Conservation (phyloP, 2,329 filamentous ascomycete genomes). For the Phyllosticta capitalensis region DNA sequence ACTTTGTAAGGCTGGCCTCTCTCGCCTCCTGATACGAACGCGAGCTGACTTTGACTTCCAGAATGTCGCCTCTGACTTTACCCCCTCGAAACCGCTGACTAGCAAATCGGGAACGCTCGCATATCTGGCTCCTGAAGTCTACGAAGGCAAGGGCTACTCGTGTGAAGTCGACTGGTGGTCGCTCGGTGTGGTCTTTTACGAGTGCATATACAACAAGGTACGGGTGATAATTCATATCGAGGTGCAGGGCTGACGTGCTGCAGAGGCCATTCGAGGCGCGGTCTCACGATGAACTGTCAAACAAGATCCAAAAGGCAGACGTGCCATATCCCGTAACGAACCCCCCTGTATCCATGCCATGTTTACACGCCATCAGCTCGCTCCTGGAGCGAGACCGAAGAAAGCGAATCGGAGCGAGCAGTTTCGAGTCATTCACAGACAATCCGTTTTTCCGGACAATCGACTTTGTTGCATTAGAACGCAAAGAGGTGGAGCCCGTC, state of each 20-base stretch:
- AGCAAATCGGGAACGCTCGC: constrained; percentile 96
- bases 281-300: constrained; percentile 69
- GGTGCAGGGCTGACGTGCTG: neutral
- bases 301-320: constrained; percentile 69
- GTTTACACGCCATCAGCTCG: constrained; percentile 78
- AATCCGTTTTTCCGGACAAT: constrained; percentile 83
- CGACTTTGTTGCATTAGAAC: constrained; percentile 75
- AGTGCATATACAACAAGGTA: constrained; percentile 98
- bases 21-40: neutral
- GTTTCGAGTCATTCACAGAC: constrained; percentile 74
- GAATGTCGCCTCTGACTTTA: constrained; percentile 95
- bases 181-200: constrained; percentile 93
- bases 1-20: constrained; percentile 63
- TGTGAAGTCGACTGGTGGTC: constrained; percentile 98
- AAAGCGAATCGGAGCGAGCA: constrained; percentile 70
- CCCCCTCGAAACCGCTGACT: constrained; percentile 70
- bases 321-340: constrained; percentile 88
- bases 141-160: constrained; percentile 79
- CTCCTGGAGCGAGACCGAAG: constrained; percentile 72
- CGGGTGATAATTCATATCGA: neutral
- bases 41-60: constrained; percentile 36
- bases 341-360: constrained; percentile 79
- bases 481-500: constrained; percentile 80
- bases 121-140: constrained; percentile 93
- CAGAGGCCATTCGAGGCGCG: constrained; percentile 89